Evolutionary conservation across 202 grass and related monocot species (phyloP).

Genomic region (Cymbopogon flexuosus): DNA sequence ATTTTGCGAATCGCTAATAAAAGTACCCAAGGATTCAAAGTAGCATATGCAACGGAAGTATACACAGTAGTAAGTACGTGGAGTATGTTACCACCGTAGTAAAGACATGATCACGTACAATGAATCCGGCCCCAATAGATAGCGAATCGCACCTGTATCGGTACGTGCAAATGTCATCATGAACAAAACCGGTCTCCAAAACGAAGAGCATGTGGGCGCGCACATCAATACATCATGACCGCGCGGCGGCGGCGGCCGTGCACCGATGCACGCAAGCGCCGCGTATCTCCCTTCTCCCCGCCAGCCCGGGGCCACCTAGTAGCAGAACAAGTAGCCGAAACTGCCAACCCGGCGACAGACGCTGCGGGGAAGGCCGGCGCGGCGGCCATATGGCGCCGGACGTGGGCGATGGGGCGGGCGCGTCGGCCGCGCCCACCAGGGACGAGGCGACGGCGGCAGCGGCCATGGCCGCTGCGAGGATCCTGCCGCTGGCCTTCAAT

Average conservation of each 20-base stretch:
- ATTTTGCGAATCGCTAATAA: background rate
- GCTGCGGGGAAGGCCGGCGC: slow-evolving; percentile 17
- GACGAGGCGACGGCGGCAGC: background rate
- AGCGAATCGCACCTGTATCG: background rate
- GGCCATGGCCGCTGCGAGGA: slow-evolving; percentile 15
- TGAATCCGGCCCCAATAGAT: background rate
- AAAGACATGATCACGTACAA: background rate
- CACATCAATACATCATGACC: background rate
- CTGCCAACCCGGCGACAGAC: background rate
- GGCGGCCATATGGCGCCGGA: background rate
- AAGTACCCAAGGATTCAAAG: background rate
- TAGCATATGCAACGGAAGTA: background rate
- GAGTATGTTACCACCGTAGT: background rate
- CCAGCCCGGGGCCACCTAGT: background rate
- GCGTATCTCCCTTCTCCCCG: background rate
- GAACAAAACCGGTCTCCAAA: background rate
- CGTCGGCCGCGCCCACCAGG: slow-evolving; percentile 28
- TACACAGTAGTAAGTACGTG: background rate
- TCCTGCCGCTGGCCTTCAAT: slow-evolving; percentile 20
- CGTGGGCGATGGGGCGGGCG: slow-evolving; percentile 23
- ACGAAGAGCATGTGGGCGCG: background rate
- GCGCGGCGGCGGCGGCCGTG: too few relatives aligned
- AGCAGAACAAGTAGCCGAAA: slow-evolving; percentile 39
- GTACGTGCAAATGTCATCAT: background rate
- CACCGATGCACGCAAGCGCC: background rate